These are phyloP conservation scores for Coniella vitis DNA, from an alignment of 2,329 filamentous ascomycete genomes.

Conservation along the genomic window DNA sequence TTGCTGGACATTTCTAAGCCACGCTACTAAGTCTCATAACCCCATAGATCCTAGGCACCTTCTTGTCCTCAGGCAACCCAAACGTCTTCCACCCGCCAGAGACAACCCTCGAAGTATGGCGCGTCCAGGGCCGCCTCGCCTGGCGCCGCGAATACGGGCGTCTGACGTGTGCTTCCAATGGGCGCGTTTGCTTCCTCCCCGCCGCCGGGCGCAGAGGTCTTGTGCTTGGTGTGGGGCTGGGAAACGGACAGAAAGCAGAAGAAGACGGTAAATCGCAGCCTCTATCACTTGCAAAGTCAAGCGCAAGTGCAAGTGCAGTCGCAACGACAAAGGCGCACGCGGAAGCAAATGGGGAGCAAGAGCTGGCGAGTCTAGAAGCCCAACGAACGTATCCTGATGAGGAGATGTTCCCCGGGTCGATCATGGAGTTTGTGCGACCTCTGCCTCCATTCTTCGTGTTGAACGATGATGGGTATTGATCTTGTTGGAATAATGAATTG, in stretches of 20 bases:
- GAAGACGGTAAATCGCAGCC: no score
- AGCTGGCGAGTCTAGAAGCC: background rate
- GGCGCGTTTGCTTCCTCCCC: background rate
- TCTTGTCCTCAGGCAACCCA: constrained; percentile 3
- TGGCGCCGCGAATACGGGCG: background rate
- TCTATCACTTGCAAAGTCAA: no score
- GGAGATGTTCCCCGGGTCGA: constrained; percentile 15
- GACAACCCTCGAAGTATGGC: constrained; percentile 10
- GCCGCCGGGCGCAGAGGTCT: background rate
- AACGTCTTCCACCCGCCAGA: constrained; percentile 6
- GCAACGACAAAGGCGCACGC: no score
- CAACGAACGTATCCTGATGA: constrained; percentile 9
- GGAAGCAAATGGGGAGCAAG: no score
- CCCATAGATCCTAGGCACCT: constrained; percentile 2
- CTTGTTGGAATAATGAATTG: no score
- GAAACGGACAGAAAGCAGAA: no score
- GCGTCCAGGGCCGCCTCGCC: constrained; percentile 7
- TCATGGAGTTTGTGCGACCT: constrained; percentile 12
- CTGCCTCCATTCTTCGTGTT: background rate
- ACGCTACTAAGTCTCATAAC: no score
- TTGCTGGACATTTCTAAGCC: background rate
- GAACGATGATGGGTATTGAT: no score
- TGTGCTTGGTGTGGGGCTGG: background rate
- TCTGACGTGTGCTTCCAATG: no score
- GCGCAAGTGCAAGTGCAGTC: no score